Conservation (phyloP, 352 stramenopile species). For the Phytophthora pisi region DNA sequence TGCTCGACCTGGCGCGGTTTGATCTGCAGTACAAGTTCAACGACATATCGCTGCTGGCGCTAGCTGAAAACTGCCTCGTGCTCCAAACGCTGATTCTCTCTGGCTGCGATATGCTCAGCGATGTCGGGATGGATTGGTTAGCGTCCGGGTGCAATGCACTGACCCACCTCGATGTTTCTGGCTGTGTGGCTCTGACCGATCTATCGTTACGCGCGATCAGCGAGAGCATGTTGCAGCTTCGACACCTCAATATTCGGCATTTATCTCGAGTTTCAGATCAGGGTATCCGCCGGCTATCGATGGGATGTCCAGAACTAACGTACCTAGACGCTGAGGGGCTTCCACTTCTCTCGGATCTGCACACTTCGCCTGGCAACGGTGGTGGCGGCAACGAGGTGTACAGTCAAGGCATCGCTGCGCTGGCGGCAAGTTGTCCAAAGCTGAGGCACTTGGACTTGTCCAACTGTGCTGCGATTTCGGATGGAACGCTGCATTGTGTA, state of each 20-base stretch:
- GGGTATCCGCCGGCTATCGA: conserved; percentile 54
- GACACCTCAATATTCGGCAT: conserved; percentile 47
- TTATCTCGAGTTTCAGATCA: conserved; percentile 61
- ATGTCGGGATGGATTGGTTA: conserved; percentile 94
- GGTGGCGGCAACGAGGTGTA: conserved; percentile 6
- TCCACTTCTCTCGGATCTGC: conserved; percentile 48
- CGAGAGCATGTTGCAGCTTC: conserved; percentile 74
- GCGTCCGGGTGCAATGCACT: conserved; percentile 79
- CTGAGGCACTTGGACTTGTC: conserved; percentile 65
- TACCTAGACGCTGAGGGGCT: conserved; percentile 52
- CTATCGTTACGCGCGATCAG: conserved; percentile 81
- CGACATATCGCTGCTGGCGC: conserved; percentile 88
- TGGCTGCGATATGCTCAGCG: conserved; percentile 91
- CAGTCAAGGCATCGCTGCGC: conserved; percentile 40
- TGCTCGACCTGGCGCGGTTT: conserved; percentile 85
- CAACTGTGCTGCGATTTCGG: conserved; percentile 48
- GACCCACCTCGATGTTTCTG: conserved; percentile 79
- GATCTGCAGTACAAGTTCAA: conserved; percentile 93
- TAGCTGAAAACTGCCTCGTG: conserved; percentile 64
- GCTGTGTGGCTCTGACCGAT: conserved; percentile 91
- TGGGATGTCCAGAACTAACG: conserved; percentile 52
- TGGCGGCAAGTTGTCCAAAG: conserved; percentile 39
- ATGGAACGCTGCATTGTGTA: conserved; percentile 37
- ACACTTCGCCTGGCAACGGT: neutral
- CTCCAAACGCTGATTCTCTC: conserved; percentile 63